Evolutionary conservation across 2,329 filamentous ascomycete genomes (phyloP).

Genomic region (Xenoacremonium recifei): DNA sequence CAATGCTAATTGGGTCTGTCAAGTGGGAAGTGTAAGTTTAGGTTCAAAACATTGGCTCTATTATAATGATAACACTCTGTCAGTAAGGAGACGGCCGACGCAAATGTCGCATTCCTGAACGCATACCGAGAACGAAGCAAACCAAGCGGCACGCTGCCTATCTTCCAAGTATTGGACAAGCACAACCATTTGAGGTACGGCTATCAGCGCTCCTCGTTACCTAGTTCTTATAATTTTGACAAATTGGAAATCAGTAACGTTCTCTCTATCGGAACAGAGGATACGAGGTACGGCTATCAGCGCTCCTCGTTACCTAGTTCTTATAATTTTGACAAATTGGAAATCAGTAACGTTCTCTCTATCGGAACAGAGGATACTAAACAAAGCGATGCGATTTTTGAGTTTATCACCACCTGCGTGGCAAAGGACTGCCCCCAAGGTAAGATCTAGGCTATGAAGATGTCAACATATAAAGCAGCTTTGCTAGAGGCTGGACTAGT

Average conservation of each 20-base stretch:
- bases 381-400: slow-evolving; percentile 4
- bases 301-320: no score
- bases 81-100: slow-evolving; percentile 10
- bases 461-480: no score
- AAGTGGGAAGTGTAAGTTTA: slow-evolving; percentile 12
- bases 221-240: not conserved
- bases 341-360: slow-evolving; percentile 11
- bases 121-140: slow-evolving; percentile 8
- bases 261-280: slow-evolving; percentile 12
- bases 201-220: not conserved
- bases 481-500: no score
- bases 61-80: not conserved
- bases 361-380: slow-evolving; percentile 11
- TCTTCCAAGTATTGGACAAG: slow-evolving; percentile 10
- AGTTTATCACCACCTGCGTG: no score
- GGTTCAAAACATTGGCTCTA: not conserved
- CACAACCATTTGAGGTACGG: slow-evolving; percentile 14
- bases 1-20: slow-evolving; percentile 10
- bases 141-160: slow-evolving; percentile 6
- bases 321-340: not conserved
- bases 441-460: no score
- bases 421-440: no score
- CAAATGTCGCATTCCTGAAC: slow-evolving; percentile 10
- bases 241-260: slow-evolving; percentile 12
- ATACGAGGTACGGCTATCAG: slow-evolving; percentile 4